Base-by-base conservation (phyloP, 2,329 filamentous ascomycete genomes). In the Exophiala alcalophila region DNA sequence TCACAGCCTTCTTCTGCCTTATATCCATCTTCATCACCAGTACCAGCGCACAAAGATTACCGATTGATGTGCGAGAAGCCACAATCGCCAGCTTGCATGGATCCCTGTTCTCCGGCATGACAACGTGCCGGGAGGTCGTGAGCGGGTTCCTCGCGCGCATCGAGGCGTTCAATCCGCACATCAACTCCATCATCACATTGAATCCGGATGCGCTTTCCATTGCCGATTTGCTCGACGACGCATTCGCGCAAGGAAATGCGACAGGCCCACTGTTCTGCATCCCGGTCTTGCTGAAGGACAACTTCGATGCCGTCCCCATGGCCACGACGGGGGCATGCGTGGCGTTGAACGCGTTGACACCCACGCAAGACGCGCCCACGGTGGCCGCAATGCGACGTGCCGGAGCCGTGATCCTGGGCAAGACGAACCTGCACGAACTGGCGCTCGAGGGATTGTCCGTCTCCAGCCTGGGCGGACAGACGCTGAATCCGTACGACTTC, bases 401-500 rank as follows among this genome's bases (percentile, higher is more conserved):
- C 4, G 77, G 77, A 2, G 77, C 73, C 2, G 64, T 81, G 4
- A 74, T 81, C 33, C 64, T 82, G 3, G 78, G 76, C 23, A 82
- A 81, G 56, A 68, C 72, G 0, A 81, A 80, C 49, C 60, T 83
- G 16, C 79, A 83, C 52, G 79, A 83, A 58, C 65, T 84, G 36
- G 80, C 80, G 0, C 64, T 83, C 0, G 79, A 84, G 55, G 81
- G 80, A 0, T 65, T 83, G 26, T 74, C 72, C 1, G 77, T 81
- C 1, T 83, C 78, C 0, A 81, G 77, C 0, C 58, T 81, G 0
- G 79, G 78, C 9, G 80, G 81, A 0, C 81, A 84, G 60, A 82
- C 80, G 0, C 58, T 77, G 47, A 84, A 84, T 57, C 79, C 81
- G 0, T 86, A 87, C 52, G 80, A 86, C 58, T 59, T 66, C 2